Percentiles rank a stretch among this genome's conserved stretches.
phyloP scores from a whole-genome alignment of 495 filamentous ascomycete genomes.

The Aspergillus nidulans region DNA sequence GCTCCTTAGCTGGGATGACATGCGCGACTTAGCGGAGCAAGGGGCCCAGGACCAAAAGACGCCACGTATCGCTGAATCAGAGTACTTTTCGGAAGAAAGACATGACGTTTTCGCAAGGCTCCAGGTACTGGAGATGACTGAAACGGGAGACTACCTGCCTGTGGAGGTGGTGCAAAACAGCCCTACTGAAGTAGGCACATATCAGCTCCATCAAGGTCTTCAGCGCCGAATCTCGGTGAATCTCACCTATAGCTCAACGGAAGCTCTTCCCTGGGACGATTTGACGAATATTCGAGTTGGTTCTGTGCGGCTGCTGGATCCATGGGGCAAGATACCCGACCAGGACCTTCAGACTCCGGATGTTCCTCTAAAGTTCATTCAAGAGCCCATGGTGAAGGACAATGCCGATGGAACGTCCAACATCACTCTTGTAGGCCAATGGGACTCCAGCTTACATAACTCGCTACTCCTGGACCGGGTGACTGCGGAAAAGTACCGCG shows the following conservation, averaged over 20 bases:
- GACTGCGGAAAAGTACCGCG: slow-evolving; percentile 84
- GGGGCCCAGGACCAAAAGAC: slow-evolving; percentile 57
- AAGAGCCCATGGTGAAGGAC: slow-evolving; percentile 67
- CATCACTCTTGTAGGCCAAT: slow-evolving; percentile 80
- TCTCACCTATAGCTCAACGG: slow-evolving; percentile 82
- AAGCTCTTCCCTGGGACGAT: slow-evolving; percentile 81
- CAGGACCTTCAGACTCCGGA: slow-evolving; percentile 66
- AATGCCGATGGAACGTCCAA: slow-evolving; percentile 91
- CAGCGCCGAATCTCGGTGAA: slow-evolving; percentile 85
- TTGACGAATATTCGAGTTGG: slow-evolving; percentile 71
- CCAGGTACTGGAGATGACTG: slow-evolving; percentile 85
- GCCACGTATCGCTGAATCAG: slow-evolving; percentile 78
- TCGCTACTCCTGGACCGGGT: slow-evolving; percentile 85
- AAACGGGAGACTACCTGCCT: slow-evolving; percentile 84
- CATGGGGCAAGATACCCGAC: slow-evolving; percentile 78
- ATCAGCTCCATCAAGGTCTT: slow-evolving; percentile 92
- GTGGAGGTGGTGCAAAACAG: slow-evolving; percentile 87
- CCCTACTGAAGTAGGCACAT: slow-evolving; percentile 77
- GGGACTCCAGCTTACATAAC: slow-evolving; percentile 91
- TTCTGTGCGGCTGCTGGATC: slow-evolving; percentile 74
- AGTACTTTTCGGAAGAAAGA: slow-evolving; percentile 87
- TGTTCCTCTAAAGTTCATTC: slow-evolving; percentile 68
- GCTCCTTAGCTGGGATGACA: slow-evolving; percentile 97
- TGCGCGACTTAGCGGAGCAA: slow-evolving; percentile 62
- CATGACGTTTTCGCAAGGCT: slow-evolving; percentile 87